These are phyloP conservation scores for Linderina pennispora DNA, from an alignment of 192 early-diverging fungal species.

Conservation along the genomic window DNA sequence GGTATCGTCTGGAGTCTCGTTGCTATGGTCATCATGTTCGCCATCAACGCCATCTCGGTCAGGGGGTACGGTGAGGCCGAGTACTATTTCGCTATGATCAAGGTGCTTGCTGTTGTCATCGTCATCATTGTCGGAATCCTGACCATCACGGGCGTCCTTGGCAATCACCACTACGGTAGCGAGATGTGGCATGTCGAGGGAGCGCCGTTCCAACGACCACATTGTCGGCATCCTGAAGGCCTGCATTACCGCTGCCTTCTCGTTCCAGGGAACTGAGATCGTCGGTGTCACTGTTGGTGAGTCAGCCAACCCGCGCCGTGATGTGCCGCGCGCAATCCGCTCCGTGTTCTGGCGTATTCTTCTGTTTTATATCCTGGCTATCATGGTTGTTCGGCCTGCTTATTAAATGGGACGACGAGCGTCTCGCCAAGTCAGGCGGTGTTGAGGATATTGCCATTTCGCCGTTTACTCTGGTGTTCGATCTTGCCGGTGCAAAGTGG, in stretches of 20 bases:
- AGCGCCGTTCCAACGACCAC: slow-evolving; percentile 58
- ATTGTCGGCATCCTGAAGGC: slow-evolving; percentile 60
- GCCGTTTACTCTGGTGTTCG: slow-evolving; percentile 67
- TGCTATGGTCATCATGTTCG: slow-evolving; percentile 60
- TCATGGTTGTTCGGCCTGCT: slow-evolving; percentile 77
- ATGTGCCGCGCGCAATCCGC: slow-evolving; percentile 64
- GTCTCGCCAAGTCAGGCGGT: slow-evolving; percentile 44
- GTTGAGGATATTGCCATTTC: slow-evolving; percentile 52
- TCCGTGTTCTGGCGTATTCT: slow-evolving; percentile 83
- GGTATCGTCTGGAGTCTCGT: slow-evolving; percentile 43
- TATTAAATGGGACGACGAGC: slow-evolving; percentile 62
- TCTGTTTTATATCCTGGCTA: slow-evolving; percentile 71
- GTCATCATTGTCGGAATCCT: slow-evolving; percentile 78
- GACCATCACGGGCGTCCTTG: slow-evolving; percentile 58
- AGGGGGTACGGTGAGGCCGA: slow-evolving; percentile 84
- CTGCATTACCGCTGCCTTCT: slow-evolving; percentile 72
- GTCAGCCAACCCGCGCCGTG: slow-evolving; percentile 78
- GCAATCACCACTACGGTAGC: slow-evolving; percentile 55
- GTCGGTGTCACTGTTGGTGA: slow-evolving; percentile 90
- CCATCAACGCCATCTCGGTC: slow-evolving; percentile 68
- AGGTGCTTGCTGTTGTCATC: slow-evolving; percentile 71
- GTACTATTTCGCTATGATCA: slow-evolving; percentile 78
- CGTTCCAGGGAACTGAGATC: slow-evolving; percentile 83
- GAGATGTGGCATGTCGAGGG: slow-evolving; percentile 62
- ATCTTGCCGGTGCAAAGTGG: slow-evolving; percentile 53